Base-by-base conservation (phyloP, 129 eudicot species). In the Mikania micrantha region DNA sequence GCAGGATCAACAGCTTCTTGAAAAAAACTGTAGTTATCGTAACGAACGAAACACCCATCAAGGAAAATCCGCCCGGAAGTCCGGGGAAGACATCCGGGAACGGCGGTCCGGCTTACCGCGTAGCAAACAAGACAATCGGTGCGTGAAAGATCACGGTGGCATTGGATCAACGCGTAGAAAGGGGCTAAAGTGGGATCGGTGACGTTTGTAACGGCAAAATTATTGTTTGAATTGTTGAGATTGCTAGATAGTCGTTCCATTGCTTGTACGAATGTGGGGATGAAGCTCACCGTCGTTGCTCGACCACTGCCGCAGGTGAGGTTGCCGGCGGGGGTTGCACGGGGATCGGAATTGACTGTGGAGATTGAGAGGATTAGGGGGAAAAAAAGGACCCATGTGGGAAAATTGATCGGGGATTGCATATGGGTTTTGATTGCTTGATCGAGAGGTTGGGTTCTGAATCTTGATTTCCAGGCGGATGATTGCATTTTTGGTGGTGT, bases 91-190 rank as follows among this genome's bases (percentile, higher is more conserved):
- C 96, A 88, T 9, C 64, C 84, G 3, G 96, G 96, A 20, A 88
- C 69, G 19, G 88, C 47, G 40, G 96, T 88, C 0, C 96, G 91
- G 71, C 83, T 78, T 39, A 82, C 96, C 47, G 96, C 96, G 74
- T 88, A 88, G 59, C 96, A 88, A 31, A 80, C 88, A 27, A 83
- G 86, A 62, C 96, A 88, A n/a, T 88, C 91, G 45, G 81, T 70
- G 29, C 63, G 86, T 1, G 88, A 58, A 5, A 88, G 78, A 21
- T 88, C 96, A 4, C 56, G 49, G 65, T 77, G 73, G 67, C 96
- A 88, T 28, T 88, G 91, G 2, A 86, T 85, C 2, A 88, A 63
- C 4, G 75, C 78, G 48, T 48, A 88, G 4, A 85, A 75, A 2
- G 83, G 74, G 1, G 71, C 40, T 10, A 64, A 24, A 9, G 4